phyloP scores from a whole-genome alignment of 257 asterid genomes.

The Nicotiana undulata region DNA sequence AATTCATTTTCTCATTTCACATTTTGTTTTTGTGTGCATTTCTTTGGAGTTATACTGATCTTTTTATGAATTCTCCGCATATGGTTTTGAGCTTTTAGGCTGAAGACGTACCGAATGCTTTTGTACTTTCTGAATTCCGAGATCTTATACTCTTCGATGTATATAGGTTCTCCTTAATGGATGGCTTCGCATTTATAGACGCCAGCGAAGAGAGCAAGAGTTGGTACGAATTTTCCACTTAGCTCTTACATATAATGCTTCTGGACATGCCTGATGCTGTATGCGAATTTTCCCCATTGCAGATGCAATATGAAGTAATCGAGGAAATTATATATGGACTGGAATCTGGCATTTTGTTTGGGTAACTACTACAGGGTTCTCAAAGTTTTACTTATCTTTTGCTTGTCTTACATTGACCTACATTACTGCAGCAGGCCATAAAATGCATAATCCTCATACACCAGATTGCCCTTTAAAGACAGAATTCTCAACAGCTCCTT shows the following conservation, averaged over 20 bases:
- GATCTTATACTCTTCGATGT: slow-evolving; percentile 10
- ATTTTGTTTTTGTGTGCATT: neutral
- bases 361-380: slow-evolving; percentile 30
- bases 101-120: neutral
- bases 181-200: slow-evolving; percentile 85
- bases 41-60: neutral
- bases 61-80: neutral
- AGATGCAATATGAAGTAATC: slow-evolving; percentile 95
- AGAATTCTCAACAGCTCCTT: neutral
- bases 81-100: neutral
- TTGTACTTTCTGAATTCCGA: neutral
- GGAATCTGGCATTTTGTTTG: slow-evolving; percentile 93
- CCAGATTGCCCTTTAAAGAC: neutral
- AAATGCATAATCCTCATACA: neutral
- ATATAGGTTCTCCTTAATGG: slow-evolving; percentile 82
- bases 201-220: slow-evolving; percentile 91
- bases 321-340: slow-evolving; percentile 93
- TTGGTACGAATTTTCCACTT: slow-evolving; percentile 42
- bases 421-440: neutral
- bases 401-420: neutral
- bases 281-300: slow-evolving; percentile 24
- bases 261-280: slow-evolving; percentile 9
- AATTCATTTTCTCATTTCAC: neutral
- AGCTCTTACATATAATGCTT: neutral
- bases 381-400: neutral